These are phyloP conservation scores for Monascus ruber DNA, from an alignment of 2,329 filamentous ascomycete species.

Conservation along the genomic window DNA sequence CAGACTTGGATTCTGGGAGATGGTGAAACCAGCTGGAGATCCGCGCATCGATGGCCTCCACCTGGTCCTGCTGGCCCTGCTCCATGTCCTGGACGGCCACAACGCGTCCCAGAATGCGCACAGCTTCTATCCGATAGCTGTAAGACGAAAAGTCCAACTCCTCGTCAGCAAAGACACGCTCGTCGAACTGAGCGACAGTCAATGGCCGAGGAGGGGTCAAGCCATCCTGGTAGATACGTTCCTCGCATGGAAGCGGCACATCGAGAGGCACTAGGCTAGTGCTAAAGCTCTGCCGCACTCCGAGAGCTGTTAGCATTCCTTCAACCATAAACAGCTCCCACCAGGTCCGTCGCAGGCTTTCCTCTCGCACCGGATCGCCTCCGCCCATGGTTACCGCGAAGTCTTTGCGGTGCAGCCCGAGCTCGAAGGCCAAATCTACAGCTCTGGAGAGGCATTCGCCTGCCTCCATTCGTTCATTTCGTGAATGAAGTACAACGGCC, in stretches of 20 bases:
- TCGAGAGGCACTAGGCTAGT: constrained; percentile 59
- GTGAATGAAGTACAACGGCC: constrained; percentile 66
- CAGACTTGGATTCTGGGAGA: constrained; percentile 59
- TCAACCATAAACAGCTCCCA: constrained; percentile 79
- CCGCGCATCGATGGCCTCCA: constrained; percentile 47
- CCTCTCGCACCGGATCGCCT: constrained; percentile 58
- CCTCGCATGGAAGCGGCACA: constrained; percentile 70
- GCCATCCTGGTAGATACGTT: constrained; percentile 46
- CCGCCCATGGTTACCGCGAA: constrained; percentile 56
- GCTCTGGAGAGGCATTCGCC: constrained; percentile 55
- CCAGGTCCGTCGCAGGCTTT: constrained; percentile 82
- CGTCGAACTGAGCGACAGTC: constrained; percentile 64
- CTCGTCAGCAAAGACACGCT: constrained; percentile 60
- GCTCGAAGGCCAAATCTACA: constrained; percentile 60
- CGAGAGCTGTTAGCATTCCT: constrained; percentile 69
- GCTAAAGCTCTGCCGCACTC: constrained; percentile 40
- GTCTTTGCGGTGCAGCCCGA: constrained; percentile 60
- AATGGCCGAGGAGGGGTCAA: constrained; percentile 49
- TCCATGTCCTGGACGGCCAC: constrained; percentile 38
- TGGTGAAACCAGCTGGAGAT: constrained; percentile 69
- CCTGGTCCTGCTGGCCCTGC: constrained; percentile 40
- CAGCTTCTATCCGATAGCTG: constrained; percentile 70
- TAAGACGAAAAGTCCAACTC: constrained; percentile 66
- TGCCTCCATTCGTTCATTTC: constrained; percentile 58
- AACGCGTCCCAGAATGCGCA: constrained; percentile 65